These are phyloP conservation scores for Fusarium solani-melongenae DNA, from an alignment of 2,329 filamentous ascomycete genomes.

Conservation along the genomic window DNA sequence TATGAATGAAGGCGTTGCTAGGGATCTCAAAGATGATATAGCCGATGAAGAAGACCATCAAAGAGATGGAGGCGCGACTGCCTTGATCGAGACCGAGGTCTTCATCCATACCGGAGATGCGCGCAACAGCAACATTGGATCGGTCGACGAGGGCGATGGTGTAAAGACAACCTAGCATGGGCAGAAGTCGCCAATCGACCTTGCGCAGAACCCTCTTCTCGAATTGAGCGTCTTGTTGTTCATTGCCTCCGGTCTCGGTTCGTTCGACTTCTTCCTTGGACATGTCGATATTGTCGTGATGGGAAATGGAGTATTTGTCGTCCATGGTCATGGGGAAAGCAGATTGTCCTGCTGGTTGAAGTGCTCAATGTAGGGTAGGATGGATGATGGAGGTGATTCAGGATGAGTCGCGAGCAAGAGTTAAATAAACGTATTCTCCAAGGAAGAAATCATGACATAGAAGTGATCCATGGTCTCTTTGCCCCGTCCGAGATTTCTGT, in stretches of 20 bases:
- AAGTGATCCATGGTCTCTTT: background rate
- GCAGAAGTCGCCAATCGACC: slow-evolving; percentile 17
- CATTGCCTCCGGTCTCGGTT: background rate
- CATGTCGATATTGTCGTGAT: background rate
- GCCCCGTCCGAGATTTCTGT: background rate
- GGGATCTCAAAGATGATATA: slow-evolving; percentile 32
- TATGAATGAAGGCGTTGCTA: slow-evolving; percentile 30
- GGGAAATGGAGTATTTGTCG: background rate
- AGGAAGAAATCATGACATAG: background rate
- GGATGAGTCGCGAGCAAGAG: background rate
- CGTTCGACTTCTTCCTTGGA: slow-evolving; percentile 12
- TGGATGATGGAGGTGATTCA: background rate
- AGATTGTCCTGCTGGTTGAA: background rate
- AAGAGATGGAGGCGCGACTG: slow-evolving; percentile 2
- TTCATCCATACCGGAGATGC: slow-evolving; percentile 29
- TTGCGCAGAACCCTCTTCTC: slow-evolving; percentile 27
- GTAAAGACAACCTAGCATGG: slow-evolving; percentile 26
- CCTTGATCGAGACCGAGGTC: slow-evolving; percentile 18
- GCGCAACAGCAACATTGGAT: slow-evolving; percentile 29
- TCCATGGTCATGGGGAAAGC: background rate
- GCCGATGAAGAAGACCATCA: slow-evolving; percentile 36
- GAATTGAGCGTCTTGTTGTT: slow-evolving; percentile 12
- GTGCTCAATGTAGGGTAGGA: background rate
- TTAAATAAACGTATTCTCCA: background rate
- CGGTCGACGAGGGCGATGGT: slow-evolving; percentile 30